Conservation (phyloP, 163 green algal species). For the Scenedesmus sp. region DNA sequence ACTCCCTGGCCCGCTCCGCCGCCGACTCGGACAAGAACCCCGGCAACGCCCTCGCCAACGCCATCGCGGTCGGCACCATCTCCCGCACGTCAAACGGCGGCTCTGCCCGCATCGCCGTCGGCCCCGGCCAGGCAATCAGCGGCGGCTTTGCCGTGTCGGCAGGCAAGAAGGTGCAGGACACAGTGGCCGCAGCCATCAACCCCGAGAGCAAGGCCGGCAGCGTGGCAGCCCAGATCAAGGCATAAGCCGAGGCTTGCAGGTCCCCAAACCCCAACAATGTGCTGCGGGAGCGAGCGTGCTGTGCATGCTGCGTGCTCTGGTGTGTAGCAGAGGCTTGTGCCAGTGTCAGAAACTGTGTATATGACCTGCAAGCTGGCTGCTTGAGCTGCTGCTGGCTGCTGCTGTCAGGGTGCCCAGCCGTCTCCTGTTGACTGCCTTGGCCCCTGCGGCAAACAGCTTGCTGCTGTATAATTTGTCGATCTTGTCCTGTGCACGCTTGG, state of each 20-base stretch:
- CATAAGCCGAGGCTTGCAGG: not conserved
- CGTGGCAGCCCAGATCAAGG: conserved; percentile 14
- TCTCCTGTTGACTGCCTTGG: not conserved
- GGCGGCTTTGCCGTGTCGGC: conserved; percentile 54
- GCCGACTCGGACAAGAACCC: conserved; percentile 56
- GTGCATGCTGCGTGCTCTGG: too few relatives aligned
- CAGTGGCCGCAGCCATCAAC: conserved; percentile 5
- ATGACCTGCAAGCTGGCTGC: too few relatives aligned
- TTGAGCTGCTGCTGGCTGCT: not conserved
- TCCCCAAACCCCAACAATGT: too few relatives aligned
- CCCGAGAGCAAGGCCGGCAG: conserved; percentile 8
- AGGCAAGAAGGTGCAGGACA: conserved; percentile 25
- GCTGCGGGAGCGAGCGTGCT: too few relatives aligned
- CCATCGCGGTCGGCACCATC: conserved; percentile 41
- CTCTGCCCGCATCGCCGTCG: conserved; percentile 37
- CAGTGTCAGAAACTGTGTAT: too few relatives aligned
- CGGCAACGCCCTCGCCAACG: conserved; percentile 51
- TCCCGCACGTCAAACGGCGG: conserved; percentile 56
- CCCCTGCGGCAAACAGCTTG: not conserved
- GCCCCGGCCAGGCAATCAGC: conserved; percentile 48
- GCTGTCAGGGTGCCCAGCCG: not conserved
- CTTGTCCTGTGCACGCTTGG: not conserved
- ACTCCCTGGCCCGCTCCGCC: conserved; percentile 26
- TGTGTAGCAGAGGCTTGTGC: too few relatives aligned
- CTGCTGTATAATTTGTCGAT: not conserved